Evolutionary conservation across 1,284 basidiomycete genomes (phyloP), one percentile per base, ranked within the genome.

Genomic region (Trametes sp.): DNA sequence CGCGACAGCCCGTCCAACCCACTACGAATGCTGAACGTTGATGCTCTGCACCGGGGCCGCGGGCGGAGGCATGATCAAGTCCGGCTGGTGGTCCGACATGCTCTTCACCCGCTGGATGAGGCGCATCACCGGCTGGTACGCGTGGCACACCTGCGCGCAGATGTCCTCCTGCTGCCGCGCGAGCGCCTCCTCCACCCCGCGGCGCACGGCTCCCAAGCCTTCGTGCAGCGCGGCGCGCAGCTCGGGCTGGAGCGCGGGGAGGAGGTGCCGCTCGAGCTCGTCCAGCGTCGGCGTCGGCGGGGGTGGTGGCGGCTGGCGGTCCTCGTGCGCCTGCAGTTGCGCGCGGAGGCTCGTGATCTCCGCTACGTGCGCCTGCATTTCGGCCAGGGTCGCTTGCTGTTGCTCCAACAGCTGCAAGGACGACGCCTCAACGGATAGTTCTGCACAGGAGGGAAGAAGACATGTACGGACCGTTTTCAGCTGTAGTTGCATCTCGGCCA

Each of bases 201-300:
- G 16, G 41, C 55, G 60, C 51, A 67, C 14, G 26, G 33, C 48
- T 23, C 29, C 24, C 21, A 66, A 24, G 23, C 38, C 63, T 19
- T 61, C 57, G 44, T 60, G 33, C 28, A 65, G 26, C 24, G 55
- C 49, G 26, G 28, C 35, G 14, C 49, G 50, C 54, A 65, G 57
- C 26, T 54, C 58, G 2, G 58, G 59, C 9, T 59, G 53, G 50
- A 69, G 36, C 8, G 26, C 19, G 16, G 42, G 44, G 29, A 56
- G 8, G 13, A 67, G 23, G 13, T 59, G 44, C 45, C 19, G 44
- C 24, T 44, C 44, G 58, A 69, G 56, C 55, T 68, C 63, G 14
- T 69, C 66, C 26, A 57, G 11, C 31, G 64, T 61, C 9, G 60
- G 59, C 4, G 56, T 45, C 11, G 61, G 64, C 4, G 69, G 65